Conservation (phyloP, 2,329 filamentous ascomycete species). For the Pseudopyricularia cyperi region DNA sequence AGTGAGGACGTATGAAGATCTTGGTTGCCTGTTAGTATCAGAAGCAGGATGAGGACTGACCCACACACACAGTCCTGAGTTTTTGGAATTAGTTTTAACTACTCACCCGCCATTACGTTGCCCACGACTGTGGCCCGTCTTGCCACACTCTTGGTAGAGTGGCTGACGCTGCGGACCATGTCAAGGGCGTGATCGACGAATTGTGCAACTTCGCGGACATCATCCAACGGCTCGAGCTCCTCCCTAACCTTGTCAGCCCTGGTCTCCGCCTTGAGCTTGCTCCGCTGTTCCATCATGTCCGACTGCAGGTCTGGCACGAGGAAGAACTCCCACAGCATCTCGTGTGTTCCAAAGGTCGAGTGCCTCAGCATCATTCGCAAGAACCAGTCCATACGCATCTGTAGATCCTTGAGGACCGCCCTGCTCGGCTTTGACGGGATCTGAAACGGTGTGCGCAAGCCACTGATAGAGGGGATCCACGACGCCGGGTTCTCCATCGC, state of each 20-base stretch:
- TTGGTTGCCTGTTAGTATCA: constrained; percentile 13
- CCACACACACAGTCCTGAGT: neutral
- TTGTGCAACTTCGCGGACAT: constrained; percentile 79
- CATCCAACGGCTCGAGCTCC: constrained; percentile 73
- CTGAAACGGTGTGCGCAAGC: constrained; percentile 78
- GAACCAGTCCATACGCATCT: constrained; percentile 76
- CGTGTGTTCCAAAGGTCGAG: constrained; percentile 87
- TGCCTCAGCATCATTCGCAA: constrained; percentile 76
- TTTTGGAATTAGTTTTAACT: neutral
- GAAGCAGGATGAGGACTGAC: too few relatives aligned
- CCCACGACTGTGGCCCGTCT: constrained; percentile 64
- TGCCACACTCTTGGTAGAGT: constrained; percentile 69
- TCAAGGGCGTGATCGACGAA: constrained; percentile 87
- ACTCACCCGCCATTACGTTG: constrained; percentile 45
- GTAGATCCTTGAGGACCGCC: constrained; percentile 74
- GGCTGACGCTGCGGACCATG: constrained; percentile 73
- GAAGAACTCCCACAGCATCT: constrained; percentile 99
- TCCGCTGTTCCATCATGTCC: constrained; percentile 80
- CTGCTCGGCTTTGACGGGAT: constrained; percentile 86
- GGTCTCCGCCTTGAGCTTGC: constrained; percentile 71
- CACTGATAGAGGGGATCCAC: constrained; percentile 72
- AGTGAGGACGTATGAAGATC: constrained; percentile 39
- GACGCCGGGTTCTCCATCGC: constrained; percentile 86
- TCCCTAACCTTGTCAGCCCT: constrained; percentile 76
- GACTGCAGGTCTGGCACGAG: constrained; percentile 87